Conservation (phyloP, 805 yeast genomes). For the Naumovozyma castellii region DNA sequence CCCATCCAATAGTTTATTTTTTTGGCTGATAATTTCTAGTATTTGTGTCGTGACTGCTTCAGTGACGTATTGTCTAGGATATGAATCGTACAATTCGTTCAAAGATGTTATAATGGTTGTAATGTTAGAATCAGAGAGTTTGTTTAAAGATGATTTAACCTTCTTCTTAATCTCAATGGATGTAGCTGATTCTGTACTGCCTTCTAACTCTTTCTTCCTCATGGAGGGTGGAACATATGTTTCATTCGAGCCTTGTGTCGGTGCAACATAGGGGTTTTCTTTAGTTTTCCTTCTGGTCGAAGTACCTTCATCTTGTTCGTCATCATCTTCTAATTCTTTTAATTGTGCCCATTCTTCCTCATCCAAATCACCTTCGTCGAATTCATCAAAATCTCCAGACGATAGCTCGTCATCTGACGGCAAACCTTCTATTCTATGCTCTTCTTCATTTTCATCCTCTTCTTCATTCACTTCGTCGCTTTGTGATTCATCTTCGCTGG, state of each 20-base stretch:
- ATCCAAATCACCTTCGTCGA: slow-evolving; percentile 32
- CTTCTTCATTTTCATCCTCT: slow-evolving; percentile 18
- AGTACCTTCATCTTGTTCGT: slow-evolving; percentile 25
- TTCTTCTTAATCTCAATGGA: slow-evolving; percentile 43
- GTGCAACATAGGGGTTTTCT: slow-evolving; percentile 75
- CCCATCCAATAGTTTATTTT: slow-evolving; percentile 63
- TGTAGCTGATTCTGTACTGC: slow-evolving; percentile 38
- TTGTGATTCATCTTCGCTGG: slow-evolving; percentile 24
- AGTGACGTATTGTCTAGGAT: slow-evolving; percentile 75
- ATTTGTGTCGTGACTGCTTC: slow-evolving; percentile 56
- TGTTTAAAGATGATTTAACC: slow-evolving; percentile 77
- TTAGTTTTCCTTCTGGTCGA: slow-evolving; percentile 23
- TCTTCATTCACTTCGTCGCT: slow-evolving; percentile 26
- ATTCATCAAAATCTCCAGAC: slow-evolving; percentile 37
- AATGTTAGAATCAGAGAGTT: slow-evolving; percentile 81
- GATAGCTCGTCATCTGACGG: slow-evolving; percentile 36
- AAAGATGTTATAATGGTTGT: slow-evolving; percentile 60
- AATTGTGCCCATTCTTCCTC: slow-evolving; percentile 29
- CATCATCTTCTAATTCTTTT: slow-evolving; percentile 26
- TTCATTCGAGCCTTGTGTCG: slow-evolving; percentile 34
- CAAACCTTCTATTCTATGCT: slow-evolving; percentile 27
- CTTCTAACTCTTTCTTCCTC: slow-evolving; percentile 42
- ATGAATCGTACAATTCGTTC: slow-evolving; percentile 47
- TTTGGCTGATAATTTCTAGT: slow-evolving; percentile 53
- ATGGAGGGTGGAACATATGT: slow-evolving; percentile 84